Base-by-base conservation (phyloP, 306 rosid genomes). In the Styphnolobium japonicum region DNA sequence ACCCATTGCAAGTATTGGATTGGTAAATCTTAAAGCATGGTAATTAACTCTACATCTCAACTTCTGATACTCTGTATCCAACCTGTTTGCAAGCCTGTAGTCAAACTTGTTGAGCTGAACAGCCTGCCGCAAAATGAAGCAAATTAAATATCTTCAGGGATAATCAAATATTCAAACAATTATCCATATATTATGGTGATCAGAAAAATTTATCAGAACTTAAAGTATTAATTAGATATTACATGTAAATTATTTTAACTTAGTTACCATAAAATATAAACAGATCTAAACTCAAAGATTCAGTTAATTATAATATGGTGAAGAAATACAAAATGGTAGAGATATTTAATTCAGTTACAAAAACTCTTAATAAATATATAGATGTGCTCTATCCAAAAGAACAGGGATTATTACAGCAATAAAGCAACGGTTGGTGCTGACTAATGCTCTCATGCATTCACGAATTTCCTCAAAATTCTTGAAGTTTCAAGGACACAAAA, bases 21-120 rank as follows among this genome's bases (percentile, higher is more conserved):
- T 49, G 16, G 99, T 91, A 78, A 96, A 96, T 80, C 85, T 93
- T 73, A 96, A 86, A 60, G 94, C 99, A 82, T 91, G 99, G 85
- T 96, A 96, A 77, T 96, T 96, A 66, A 88, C 99, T 85, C 99
- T 88, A 69, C 99, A 96, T 87, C 99, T 91, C 86, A 96, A 79
- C 83, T 93, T 96, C 85, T 96, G 99, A 65, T 89, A 87, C 81
- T 96, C 97, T 42, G 97, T 84, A 57, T 80, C 89, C 92, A 96
- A 85, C 86, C 83, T 94, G 90, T 93, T 96, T 84, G 99, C 88
- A 60, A 96, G 98, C 88, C 99, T 91, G 92, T 93, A 96, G 85
- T 96, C 99, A 82, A 90, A 96, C 88, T 88, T 93, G 86, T 84
- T 91, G 65, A 96, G 99, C 93, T 89, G 94, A 81, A 96, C 89